Conservation (phyloP, 2,329 filamentous ascomycete species). For the Didymellaceae sp. region DNA sequence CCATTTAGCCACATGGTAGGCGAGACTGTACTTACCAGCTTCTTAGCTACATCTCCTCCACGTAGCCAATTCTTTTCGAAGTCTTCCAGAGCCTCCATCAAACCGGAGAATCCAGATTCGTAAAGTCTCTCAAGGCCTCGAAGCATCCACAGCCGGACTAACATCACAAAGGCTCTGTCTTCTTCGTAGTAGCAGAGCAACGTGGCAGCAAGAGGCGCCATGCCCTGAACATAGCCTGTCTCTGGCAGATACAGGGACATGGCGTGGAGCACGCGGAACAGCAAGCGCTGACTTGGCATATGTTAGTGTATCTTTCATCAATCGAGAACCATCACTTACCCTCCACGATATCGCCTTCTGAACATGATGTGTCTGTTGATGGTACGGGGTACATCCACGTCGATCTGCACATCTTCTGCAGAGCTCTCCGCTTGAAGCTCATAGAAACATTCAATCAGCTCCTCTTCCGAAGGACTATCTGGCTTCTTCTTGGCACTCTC, state of each 20-base stretch:
- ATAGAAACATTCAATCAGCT: constrained; percentile 74
- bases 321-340: constrained; percentile 49
- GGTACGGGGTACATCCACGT: constrained; percentile 93
- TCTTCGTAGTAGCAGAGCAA: constrained; percentile 97
- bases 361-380: constrained; percentile 99
- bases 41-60: constrained; percentile 76
- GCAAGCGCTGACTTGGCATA: constrained; percentile 69
- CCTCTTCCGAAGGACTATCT: constrained; percentile 69
- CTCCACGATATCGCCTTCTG: constrained; percentile 85
- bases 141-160: constrained; percentile 91
- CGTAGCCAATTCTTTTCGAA: constrained; percentile 85
- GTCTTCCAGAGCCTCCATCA: constrained; percentile 85
- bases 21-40: constrained; percentile 67
- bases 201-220: constrained; percentile 92
- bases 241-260: constrained; percentile 89
- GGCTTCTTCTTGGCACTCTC: constrained; percentile 72
- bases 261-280: constrained; percentile 92
- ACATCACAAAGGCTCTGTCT: constrained; percentile 92
- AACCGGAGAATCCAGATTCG: constrained; percentile 78
- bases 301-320: constrained; percentile 19
- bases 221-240: constrained; percentile 96
- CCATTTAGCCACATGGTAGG: neutral
- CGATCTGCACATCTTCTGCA: constrained; percentile 94
- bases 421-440: constrained; percentile 75
- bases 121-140: constrained; percentile 88